Evolutionary conservation across 1,284 basidiomycete species (phyloP), one percentile per base, ranked within the genome.

Genomic region (Somion occarium): DNA sequence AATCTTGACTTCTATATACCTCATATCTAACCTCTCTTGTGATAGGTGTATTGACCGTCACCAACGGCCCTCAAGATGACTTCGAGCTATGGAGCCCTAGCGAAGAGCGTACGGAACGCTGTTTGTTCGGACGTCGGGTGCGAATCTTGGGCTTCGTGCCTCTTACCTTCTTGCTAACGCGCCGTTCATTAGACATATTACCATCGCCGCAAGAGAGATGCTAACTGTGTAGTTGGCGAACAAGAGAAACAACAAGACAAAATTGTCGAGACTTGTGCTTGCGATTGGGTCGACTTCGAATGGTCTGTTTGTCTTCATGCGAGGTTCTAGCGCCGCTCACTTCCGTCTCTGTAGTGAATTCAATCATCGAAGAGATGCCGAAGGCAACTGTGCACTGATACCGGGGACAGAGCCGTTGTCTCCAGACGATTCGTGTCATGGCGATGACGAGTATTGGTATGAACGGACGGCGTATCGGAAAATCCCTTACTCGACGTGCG

Each of bases 11-110:
- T 30, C 15, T 25, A 38, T 37, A 11, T 50, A n/a, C 45, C 23
- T 46, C 13, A 5, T 50, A 41, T 49, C 65, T 39, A 64, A 38
- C 12, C 44, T 44, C 15, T 50, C 46, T 42, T 42, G 22, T 3
- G 56, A 1, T 56, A 94, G 92, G 92, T 67, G 69, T 76, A 1
- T 70, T 93, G 44, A 79, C 80, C 58, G 51, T 79, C 3, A 78
- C 90, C 1, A 73, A 96, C 62, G 85, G 92, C 3, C 78, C 77
- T 26, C 72, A 84, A 44, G 93, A 97, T 62, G 94, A 98, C 68
- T 98, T 97, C 64, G 94, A 97, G 67, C 69, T 95, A 2, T 98
- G 95, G 94, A 92, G 88, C 66, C 94, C 94, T 0, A 89, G 88
- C 52, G 87, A 94, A 63, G 82, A 84, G 48, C 81, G 94, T 2